These are phyloP conservation scores for Fusarium illudens DNA, from an alignment of 2,329 filamentous ascomycete species.

Conservation along the genomic window DNA sequence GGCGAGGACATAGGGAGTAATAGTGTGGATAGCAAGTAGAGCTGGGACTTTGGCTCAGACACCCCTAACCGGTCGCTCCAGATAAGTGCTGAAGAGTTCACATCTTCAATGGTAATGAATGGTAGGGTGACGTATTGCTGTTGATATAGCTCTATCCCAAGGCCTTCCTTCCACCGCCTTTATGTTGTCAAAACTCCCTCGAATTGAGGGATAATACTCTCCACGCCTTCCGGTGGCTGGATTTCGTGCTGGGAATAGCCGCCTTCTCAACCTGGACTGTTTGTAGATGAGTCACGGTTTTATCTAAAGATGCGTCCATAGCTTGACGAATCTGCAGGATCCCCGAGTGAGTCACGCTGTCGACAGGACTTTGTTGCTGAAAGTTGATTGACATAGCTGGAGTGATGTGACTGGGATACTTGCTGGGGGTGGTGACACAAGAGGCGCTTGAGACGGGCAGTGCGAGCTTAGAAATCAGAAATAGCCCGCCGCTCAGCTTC, in stretches of 20 bases:
- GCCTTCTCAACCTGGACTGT: not conserved
- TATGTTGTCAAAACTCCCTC: not conserved
- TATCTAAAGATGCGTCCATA: not conserved
- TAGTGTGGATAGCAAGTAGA: not conserved
- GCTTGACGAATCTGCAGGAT: not conserved
- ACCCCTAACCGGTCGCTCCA: not conserved
- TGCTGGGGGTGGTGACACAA: not conserved
- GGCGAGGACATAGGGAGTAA: not conserved
- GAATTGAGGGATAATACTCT: not conserved
- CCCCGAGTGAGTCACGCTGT: not conserved
- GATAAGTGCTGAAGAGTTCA: not conserved
- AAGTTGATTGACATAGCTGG: not conserved
- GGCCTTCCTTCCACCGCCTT: not conserved
- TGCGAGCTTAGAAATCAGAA: no score
- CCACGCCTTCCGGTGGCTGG: not conserved
- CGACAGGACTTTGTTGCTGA: not conserved
- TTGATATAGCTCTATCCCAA: not conserved
- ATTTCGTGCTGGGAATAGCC: not conserved
- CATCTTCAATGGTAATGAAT: not conserved
- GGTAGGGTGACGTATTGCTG: not conserved
- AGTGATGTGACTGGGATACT: not conserved
- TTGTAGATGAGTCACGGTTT: not conserved
- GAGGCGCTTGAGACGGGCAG: not conserved
- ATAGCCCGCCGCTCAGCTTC: no score
- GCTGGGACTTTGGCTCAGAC: not conserved